Evolutionary conservation across 345 rosid genomes (phyloP), one percentile per base, ranked within the genome.

Genomic region (Mallotus nudiflorus): DNA sequence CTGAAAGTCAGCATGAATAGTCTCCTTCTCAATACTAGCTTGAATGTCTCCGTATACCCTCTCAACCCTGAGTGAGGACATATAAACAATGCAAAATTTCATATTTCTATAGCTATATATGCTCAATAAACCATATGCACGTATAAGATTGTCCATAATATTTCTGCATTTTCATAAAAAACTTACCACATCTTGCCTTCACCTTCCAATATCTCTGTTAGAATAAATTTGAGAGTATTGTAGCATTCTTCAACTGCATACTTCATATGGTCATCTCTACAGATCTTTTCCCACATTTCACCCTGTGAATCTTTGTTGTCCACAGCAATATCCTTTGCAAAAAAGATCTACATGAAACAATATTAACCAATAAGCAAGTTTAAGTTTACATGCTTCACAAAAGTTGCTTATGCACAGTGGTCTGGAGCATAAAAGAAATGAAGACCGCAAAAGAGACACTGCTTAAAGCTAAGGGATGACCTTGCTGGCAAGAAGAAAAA

Each of bases 401-500:
- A 22, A 24, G 24, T 13, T 25, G 18, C 24, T 22, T 20, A 19
- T 28, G 45, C n/a, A n/a, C n/a, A n/a, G n/a, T n/a, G n/a, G n/a
- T n/a, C n/a, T n/a, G n/a, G n/a, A n/a, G n/a, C n/a, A 52, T 42
- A 27, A 24, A 13, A 63, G 46, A 76, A 7, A 28, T 18, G 51
- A 20, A 33, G 5, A 53, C 1, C 55, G 58, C 7, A 53, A 48
- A 64, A 19, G 24, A 16, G 40, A 40, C 15, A 40, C 9, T 22
- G 15, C 39, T 28, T 2, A n/a, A 54, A 46, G 33, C 49, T 40
- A 10, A 65, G 59, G 70, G 62, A 65, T 71, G 66, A 91, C 98
- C 97, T 94, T 95, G 92, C 97, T 95, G 66, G 97, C 86, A 82
- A 95, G 99, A 81, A 95, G 97, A 85, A 95, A 95, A 60, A 92